These are phyloP conservation scores for Fraxinus xanthoxyloides DNA, from an alignment of 305 asterid genomes.

Conservation along the genomic window DNA sequence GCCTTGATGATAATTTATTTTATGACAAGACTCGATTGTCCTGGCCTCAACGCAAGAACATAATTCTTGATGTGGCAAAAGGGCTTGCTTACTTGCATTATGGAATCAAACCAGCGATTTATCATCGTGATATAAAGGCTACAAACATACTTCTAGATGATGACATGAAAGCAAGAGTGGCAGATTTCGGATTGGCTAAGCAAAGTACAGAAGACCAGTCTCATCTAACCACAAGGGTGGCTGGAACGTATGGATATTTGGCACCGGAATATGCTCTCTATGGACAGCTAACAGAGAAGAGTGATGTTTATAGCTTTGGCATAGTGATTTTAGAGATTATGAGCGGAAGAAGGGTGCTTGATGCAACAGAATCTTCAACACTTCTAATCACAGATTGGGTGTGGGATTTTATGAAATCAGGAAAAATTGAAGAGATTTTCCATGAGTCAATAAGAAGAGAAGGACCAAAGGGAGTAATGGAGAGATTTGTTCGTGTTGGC, in stretches of 20 bases:
- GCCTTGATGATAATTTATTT: constrained; percentile 43
- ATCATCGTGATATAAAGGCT: constrained; percentile 61
- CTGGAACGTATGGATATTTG: constrained; percentile 63
- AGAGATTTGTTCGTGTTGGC: constrained; percentile 56
- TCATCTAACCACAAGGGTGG: constrained; percentile 59
- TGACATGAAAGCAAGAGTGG: constrained; percentile 49
- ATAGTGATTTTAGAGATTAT: constrained; percentile 51
- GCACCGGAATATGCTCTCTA: constrained; percentile 66
- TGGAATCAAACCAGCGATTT: constrained; percentile 57
- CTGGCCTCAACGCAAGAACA: constrained; percentile 64
- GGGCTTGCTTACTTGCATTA: constrained; percentile 62
- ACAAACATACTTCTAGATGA: constrained; percentile 57
- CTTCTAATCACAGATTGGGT: constrained; percentile 64
- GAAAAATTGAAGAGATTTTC: constrained; percentile 39
- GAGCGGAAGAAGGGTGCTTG: constrained; percentile 60
- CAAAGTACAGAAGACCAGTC: constrained; percentile 53
- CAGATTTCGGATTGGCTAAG: constrained; percentile 64
- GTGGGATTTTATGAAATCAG: constrained; percentile 44
- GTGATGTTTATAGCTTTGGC: constrained; percentile 63
- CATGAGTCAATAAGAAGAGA: constrained; percentile 37
- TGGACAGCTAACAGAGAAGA: constrained; percentile 62
- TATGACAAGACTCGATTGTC: constrained; percentile 17
- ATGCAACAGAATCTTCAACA: constrained; percentile 29
- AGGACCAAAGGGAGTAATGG: constrained; percentile 58
- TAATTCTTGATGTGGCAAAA: constrained; percentile 60